Evolutionary conservation across 1,284 basidiomycete species (phyloP).

Genomic region (Fistulinella cinereoalba): DNA sequence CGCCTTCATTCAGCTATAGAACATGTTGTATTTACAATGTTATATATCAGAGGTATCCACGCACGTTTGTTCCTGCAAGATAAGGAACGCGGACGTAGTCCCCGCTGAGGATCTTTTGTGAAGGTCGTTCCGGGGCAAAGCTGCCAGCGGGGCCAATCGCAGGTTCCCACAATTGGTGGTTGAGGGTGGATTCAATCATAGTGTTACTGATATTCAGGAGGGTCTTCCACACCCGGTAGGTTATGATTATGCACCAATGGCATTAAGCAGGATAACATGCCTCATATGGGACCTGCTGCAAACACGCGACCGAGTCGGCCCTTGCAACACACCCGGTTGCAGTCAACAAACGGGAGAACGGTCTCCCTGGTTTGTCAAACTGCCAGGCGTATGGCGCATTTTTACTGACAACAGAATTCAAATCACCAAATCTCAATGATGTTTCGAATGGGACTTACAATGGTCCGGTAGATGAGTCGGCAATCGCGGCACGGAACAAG

Average conservation of each 20-base stretch:
- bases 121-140: conserved; percentile 48
- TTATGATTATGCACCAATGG: not conserved
- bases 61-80: conserved; percentile 34
- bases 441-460: conserved; percentile 12
- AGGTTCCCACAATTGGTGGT: conserved; percentile 58
- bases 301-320: conserved; percentile 38
- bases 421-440: not conserved
- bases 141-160: conserved; percentile 52
- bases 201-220: conserved; percentile 38
- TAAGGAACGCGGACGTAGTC: conserved; percentile 55
- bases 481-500: conserved; percentile 21
- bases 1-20: conserved; percentile 18
- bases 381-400: conserved; percentile 49
- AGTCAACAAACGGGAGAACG: conserved; percentile 47
- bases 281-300: conserved; percentile 23
- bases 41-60: not conserved
- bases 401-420: conserved; percentile 39
- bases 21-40: not conserved
- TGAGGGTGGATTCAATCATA: conserved; percentile 46
- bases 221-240: conserved; percentile 2
- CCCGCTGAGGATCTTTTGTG: conserved; percentile 44
- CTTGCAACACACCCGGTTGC: conserved; percentile 47
- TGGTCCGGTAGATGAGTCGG: conserved; percentile 22
- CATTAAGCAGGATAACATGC: not conserved
- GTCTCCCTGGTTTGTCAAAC: conserved; percentile 54